A percentile compares a stretch with the other conserved stretches of the same genome.
Evolutionary conservation across 495 filamentous ascomycete genomes (phyloP).

Genomic region (Aspergillus indologenus): DNA sequence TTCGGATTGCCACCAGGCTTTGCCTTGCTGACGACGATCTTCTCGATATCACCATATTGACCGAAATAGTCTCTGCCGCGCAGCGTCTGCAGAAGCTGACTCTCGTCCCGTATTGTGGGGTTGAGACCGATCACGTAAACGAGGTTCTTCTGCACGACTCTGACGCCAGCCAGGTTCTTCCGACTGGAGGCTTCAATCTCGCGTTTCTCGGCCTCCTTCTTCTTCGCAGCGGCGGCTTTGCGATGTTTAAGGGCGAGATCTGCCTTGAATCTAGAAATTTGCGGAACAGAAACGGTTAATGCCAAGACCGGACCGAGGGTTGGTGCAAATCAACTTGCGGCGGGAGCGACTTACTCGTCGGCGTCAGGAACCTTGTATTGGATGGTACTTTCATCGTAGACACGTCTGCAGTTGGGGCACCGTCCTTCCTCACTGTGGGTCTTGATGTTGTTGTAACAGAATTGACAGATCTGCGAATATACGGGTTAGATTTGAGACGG

Average conservation of each 20-base stretch:
- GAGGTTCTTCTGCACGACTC: constrained; percentile 96
- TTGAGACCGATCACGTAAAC: constrained; percentile 96
- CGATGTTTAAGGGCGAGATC: constrained; percentile 87
- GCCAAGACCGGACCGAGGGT: constrained; percentile 16
- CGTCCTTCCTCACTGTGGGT: constrained; percentile 85
- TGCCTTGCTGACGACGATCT: constrained; percentile 97
- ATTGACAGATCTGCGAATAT: constrained; percentile 82
- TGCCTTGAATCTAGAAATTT: constrained; percentile 62
- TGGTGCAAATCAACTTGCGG: constrained; percentile 4
- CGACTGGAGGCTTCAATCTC: constrained; percentile 93
- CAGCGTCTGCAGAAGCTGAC: constrained; percentile 75
- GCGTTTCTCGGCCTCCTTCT: constrained; percentile 92
- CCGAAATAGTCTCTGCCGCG: constrained; percentile 91
- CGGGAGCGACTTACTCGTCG: constrained; percentile 71
- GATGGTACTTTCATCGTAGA: constrained; percentile 94
- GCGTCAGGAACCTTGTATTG: constrained; percentile 89
- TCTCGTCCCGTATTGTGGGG: constrained; percentile 86
- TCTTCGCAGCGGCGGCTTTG: constrained; percentile 83
- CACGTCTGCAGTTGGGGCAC: constrained; percentile 91
- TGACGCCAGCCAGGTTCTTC: constrained; percentile 89
- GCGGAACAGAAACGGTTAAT: constrained; percentile 20
- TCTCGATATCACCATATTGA: constrained; percentile 97
- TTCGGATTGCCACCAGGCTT: constrained; percentile 69
- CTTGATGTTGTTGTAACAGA: constrained; percentile 98
- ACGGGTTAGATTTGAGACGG: constrained; percentile 10